phyloP scores from a whole-genome alignment of 169 alveolate species.

The Babesia caballi region DNA sequence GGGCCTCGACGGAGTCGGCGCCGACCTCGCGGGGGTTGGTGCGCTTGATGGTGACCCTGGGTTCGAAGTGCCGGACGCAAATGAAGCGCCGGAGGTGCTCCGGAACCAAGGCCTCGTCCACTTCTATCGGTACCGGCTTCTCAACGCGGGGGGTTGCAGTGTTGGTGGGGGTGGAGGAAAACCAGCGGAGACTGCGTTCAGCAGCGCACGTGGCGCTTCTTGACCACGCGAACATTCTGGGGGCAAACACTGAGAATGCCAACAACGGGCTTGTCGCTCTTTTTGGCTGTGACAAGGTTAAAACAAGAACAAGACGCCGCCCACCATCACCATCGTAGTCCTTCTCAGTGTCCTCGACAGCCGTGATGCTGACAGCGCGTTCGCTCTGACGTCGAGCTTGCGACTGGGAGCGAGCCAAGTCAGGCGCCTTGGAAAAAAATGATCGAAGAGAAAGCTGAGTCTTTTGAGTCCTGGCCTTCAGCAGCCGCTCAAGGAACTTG shows the following conservation, averaged over 20 bases:
- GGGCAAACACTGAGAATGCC: slow-evolving; percentile 22
- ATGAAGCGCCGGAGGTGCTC: slow-evolving; percentile 58
- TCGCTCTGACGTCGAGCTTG: not conserved
- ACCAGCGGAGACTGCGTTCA: not conserved
- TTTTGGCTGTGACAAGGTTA: not conserved
- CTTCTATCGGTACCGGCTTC: slow-evolving; percentile 55
- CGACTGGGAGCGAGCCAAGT: not conserved
- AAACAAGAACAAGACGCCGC: not conserved
- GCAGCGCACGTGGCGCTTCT: slow-evolving; percentile 19
- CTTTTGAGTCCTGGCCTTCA: slow-evolving; percentile 65
- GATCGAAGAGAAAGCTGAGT: slow-evolving; percentile 59
- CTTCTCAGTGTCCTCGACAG: not conserved
- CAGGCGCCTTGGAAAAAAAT: slow-evolving; percentile 22
- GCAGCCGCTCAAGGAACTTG: slow-evolving; percentile 66
- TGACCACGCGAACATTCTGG: not conserved
- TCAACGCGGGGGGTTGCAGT: slow-evolving; percentile 26
- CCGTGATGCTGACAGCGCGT: not conserved
- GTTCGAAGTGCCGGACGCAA: slow-evolving; percentile 55
- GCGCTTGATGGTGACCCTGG: slow-evolving; percentile 64
- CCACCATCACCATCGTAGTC: not conserved
- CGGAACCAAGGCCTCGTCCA: slow-evolving; percentile 63
- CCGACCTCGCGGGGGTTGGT: slow-evolving; percentile 63
- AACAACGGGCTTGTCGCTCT: not conserved
- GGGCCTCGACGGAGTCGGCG: slow-evolving; percentile 26
- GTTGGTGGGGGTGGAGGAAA: not conserved